A percentile compares a stretch with the other conserved stretches of the same genome.
phyloP scores from a whole-genome alignment of 2,329 filamentous ascomycete species.

The Paecilomyces variotii region DNA sequence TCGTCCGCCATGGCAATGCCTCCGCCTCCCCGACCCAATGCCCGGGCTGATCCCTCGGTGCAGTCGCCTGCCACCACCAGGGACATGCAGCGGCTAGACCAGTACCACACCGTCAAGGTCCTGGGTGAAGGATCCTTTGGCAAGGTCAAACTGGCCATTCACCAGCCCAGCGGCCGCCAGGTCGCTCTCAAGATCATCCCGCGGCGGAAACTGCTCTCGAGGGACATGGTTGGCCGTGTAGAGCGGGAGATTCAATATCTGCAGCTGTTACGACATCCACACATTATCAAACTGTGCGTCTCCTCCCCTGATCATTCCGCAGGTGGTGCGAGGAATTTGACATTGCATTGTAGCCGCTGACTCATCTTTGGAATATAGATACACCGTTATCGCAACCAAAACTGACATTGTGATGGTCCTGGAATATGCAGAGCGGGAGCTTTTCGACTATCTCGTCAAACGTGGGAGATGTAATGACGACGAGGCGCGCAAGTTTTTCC shows the following conservation, averaged over 20 bases:
- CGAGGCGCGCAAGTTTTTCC: conserved; percentile 95
- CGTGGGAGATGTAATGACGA: conserved; percentile 85
- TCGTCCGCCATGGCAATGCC: conserved; percentile 32
- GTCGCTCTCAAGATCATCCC: conserved; percentile 98
- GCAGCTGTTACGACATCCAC: conserved; percentile 87
- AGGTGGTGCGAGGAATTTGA: neutral
- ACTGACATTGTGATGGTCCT: conserved; percentile 98
- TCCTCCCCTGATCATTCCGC: neutral
- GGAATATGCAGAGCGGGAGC: conserved; percentile 90
- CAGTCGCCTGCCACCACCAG: conserved; percentile 41
- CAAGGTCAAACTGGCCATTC: conserved; percentile 94
- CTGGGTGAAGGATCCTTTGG: conserved; percentile 96
- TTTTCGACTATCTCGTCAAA: conserved; percentile 97
- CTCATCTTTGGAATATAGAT: conserved; percentile 44
- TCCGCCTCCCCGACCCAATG: conserved; percentile 25
- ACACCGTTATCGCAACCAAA: conserved; percentile 91
- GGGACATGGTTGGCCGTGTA: conserved; percentile 95
- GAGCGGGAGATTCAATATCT: conserved; percentile 98
- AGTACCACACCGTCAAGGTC: conserved; percentile 84
- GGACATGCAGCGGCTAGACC: conserved; percentile 77
- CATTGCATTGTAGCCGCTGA: neutral
- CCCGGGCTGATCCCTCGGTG: conserved; percentile 19
- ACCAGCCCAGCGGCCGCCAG: conserved; percentile 85
- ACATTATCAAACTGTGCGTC: conserved; percentile 93
- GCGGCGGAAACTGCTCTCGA: conserved; percentile 87